A percentile compares a stretch with the other conserved stretches of the same genome.
Evolutionary conservation across 805 yeast genomes (phyloP).

Genomic region (Spathaspora hagerdaliae): DNA sequence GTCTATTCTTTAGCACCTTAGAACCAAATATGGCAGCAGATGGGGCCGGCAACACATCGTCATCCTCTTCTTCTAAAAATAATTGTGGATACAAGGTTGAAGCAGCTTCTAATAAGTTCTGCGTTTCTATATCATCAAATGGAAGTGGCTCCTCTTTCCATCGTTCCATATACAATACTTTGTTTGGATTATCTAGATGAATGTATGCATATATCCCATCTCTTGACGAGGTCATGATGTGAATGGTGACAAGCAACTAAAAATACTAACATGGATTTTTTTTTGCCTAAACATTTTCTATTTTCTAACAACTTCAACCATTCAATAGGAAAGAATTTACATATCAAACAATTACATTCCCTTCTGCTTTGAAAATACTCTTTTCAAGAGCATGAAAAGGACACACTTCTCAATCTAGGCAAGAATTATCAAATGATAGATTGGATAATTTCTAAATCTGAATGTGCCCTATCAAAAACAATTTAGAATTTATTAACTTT

Average conservation of each 20-base stretch:
- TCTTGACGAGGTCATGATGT: constrained; percentile 5
- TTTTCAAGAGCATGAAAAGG: no score
- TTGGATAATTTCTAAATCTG: no score
- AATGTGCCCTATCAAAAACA: no score
- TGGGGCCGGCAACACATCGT: constrained; percentile 33
- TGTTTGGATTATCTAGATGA: constrained; percentile 36
- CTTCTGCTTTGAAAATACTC: no score
- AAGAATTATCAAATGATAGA: no score
- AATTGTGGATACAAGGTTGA: constrained; percentile 31
- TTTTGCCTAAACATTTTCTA: neutral
- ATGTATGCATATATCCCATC: constrained; percentile 25
- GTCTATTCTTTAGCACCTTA: constrained; percentile 32
- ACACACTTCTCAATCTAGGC: no score
- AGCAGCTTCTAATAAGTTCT: constrained; percentile 33
- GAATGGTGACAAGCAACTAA: neutral
- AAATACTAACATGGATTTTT: neutral
- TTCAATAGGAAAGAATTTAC: neutral
- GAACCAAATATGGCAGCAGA: constrained; percentile 35
- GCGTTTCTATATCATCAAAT: constrained; percentile 40
- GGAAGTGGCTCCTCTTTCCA: constrained; percentile 40
- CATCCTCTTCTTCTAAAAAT: constrained; percentile 33
- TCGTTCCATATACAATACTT: constrained; percentile 36
- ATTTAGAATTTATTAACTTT: no score
- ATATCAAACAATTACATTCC: no score
- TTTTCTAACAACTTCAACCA: neutral